A percentile compares a stretch with the other conserved stretches of the same genome.
Evolutionary conservation across 2,329 filamentous ascomycete species (phyloP).

Genomic region (Coleophoma eucalyptorum): DNA sequence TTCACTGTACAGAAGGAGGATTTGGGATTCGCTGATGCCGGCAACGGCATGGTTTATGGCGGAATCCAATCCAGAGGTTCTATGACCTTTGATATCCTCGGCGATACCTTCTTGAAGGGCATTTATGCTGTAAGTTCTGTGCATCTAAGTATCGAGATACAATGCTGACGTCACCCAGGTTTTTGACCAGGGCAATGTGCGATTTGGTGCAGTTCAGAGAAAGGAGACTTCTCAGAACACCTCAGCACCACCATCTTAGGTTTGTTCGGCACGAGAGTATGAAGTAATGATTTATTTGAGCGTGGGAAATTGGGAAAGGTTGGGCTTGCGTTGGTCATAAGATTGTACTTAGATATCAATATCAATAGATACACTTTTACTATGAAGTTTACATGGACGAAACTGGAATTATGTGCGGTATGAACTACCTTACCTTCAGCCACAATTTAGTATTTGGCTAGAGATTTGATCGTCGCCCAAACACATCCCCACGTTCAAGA

Average conservation of each 20-base stretch:
- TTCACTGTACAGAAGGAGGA: conserved; percentile 56
- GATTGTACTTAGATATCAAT: neutral
- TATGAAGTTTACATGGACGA: too few species aligned
- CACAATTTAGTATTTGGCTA: too few species aligned
- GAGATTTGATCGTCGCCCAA: too few species aligned
- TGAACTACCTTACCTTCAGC: too few species aligned
- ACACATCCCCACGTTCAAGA: too few species aligned
- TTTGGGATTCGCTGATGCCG: conserved; percentile 50
- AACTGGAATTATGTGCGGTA: too few species aligned
- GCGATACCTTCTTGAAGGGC: conserved; percentile 54
- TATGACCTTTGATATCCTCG: conserved; percentile 53
- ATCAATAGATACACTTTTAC: too few species aligned
- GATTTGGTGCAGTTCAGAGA: conserved; percentile 52
- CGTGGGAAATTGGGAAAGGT: neutral
- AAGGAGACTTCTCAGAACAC: conserved; percentile 24
- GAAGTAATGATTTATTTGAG: neutral
- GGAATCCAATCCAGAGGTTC: conserved; percentile 55
- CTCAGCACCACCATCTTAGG: conserved; percentile 18
- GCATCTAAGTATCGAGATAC: neutral
- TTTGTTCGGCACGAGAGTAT: neutral
- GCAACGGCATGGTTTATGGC: conserved; percentile 51
- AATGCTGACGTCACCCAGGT: conserved; percentile 33
- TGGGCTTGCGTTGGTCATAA: neutral
- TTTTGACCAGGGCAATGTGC: conserved; percentile 54
- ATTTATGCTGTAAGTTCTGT: conserved; percentile 49